Evolutionary conservation across 2,329 filamentous ascomycete genomes (phyloP).

Genomic region (Colletotrichum ledebouriae): DNA sequence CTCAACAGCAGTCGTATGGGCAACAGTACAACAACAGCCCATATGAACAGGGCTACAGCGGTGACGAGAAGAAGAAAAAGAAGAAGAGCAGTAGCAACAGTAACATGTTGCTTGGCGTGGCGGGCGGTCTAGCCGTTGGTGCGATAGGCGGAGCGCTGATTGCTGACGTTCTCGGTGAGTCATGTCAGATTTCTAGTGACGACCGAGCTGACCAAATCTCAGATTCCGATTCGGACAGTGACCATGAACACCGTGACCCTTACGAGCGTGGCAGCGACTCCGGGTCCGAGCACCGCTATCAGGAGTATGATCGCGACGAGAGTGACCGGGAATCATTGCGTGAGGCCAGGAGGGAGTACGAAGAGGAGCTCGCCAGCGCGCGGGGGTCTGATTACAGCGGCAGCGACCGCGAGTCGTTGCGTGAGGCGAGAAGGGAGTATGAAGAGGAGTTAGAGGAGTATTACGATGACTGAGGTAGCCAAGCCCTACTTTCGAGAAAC

Average conservation of each 20-base stretch:
- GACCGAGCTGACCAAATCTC: background rate
- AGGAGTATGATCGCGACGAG: constrained; percentile 20
- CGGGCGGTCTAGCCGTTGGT: constrained; percentile 69
- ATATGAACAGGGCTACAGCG: constrained; percentile 36
- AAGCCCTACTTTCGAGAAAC: background rate
- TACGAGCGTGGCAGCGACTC: constrained; percentile 27
- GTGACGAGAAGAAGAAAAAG: constrained; percentile 45
- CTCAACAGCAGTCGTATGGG: constrained; percentile 11
- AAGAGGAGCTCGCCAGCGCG: constrained; percentile 49
- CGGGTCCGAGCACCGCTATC: constrained; percentile 38
- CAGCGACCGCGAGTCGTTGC: constrained; percentile 58
- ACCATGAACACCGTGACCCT: constrained; percentile 18
- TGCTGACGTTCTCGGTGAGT: constrained; percentile 68
- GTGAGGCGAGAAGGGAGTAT: constrained; percentile 64
- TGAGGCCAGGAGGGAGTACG: constrained; percentile 48
- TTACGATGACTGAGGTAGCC: constrained; percentile 39
- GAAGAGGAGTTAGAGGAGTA: constrained; percentile 56
- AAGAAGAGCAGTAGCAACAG: constrained; percentile 60
- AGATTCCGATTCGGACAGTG: constrained; percentile 29
- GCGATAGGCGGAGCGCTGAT: constrained; percentile 70
- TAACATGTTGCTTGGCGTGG: constrained; percentile 67
- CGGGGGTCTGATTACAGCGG: constrained; percentile 48
- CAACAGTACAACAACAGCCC: background rate
- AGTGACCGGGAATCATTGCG: constrained; percentile 49
- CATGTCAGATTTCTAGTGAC: rapidly evolving